Base-by-base conservation (phyloP, 2,329 filamentous ascomycete genomes). In the Alternaria angustiovoidea region DNA sequence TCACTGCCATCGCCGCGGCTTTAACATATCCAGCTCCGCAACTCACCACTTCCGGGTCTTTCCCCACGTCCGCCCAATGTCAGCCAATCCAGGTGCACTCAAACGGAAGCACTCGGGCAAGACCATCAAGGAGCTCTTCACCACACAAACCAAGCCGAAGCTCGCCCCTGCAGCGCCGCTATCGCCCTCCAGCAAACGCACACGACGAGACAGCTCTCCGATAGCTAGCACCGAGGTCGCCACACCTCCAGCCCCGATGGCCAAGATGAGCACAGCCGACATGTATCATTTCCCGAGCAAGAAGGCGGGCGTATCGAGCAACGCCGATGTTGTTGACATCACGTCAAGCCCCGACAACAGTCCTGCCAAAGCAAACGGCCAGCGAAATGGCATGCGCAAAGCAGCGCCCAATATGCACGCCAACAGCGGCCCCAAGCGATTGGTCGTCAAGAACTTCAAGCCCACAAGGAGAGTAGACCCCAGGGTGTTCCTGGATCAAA, bases 381-480 rank as follows among this genome's bases (percentile, higher is more conserved):
- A 68, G 71, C 78, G 67, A 64, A 79, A 67, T 72, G 80, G 72
- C 53, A 70, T 69, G 59, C 75, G 75, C 62, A 74, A 72, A 42
- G 78, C 76, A 54, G 81, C 82, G 51, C 92, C 94, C 74, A 91
- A 90, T 68, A 89, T 92, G 12, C 88, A 92, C 71, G 84, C 85
- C 11, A 70, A 59, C 41, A 49, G 59, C 18, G 93, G 93, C 32
- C 89, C 92, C 20, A 94, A 91, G 83, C 94, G 91, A 79, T 86
- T 99, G 46, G 87, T 94, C n/a, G 92, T 99, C 71, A 97, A 97
- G 86, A 98, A 97, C 76, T 85, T 97, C 65, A 88, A 90, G 60
- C 85, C 86, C 1, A 84, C 84, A 18, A 81, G 86, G n/a, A 84
- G 85, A 59, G 83, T 86, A 55, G 87, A 93, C 69, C 86, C 91